Evolutionary conservation across 331 rosid species (phyloP), one percentile per base, ranked within the genome.

Genomic region (Pyrus hybrid): DNA sequence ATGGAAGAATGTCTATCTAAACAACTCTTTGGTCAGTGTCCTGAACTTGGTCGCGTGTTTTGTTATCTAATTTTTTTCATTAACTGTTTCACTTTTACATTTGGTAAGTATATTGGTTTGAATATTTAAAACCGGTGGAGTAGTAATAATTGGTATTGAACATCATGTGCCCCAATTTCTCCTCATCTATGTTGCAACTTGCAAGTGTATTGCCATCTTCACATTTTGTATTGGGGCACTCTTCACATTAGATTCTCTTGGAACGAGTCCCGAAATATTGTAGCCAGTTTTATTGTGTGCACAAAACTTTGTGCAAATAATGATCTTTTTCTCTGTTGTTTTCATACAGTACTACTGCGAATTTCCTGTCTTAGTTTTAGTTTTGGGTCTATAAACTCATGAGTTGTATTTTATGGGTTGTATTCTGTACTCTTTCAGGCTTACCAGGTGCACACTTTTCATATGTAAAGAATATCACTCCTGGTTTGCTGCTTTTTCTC

Each of bases 401-500:
- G 76, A 53, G 30, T 68, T 54, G 29, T 45, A 45, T 45, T 45
- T 45, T 17, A 68, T 74, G 77, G 45, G 26, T 69, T 56, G 30
- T 41, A n/a, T 75, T 51, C 8, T 81, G 53, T 54, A 69, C 73
- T 68, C 68, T 70, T 70, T 81, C 88, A 92, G 99, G 97, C 6
- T 87, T 90, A 75, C 96, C 96, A 58, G 23, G 26, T 58, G 25
- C 6, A 13, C 26, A 58, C 12, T 58, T 21, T 14, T 58, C 47
- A 26, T 92, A 84, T 80, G 97, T 94, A 62, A 86, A 85, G 90
- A 87, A 94, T 29, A 92, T 94, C 67, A 81, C 81, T 73, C 92
- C 85, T 11, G 97, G 97, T 29, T 84, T 94, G 85, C 99, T 96
- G 12, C 78, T 92, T 47, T 92, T 92, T 83, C 84, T 94, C 58